phyloP scores from a whole-genome alignment of 2,329 filamentous ascomycete species.

The Claviceps sp. region DNA sequence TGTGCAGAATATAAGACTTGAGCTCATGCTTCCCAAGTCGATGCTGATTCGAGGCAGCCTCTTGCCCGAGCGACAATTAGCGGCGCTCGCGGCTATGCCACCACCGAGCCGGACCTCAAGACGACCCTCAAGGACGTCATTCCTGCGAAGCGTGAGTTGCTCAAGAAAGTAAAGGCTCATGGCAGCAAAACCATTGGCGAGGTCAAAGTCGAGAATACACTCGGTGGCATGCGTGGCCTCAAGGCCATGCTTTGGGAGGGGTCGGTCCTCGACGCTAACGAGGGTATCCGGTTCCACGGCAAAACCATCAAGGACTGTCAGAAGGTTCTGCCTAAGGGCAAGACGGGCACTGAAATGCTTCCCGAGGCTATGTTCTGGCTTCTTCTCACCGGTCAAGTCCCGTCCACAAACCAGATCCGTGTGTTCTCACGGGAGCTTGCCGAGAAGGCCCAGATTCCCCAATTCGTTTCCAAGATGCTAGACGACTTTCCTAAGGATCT shows the following conservation, averaged over 20 bases:
- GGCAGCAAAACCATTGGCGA: conserved; percentile 74
- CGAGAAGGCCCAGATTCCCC: conserved; percentile 68
- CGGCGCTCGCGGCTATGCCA: conserved; percentile 48
- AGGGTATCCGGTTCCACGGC: conserved; percentile 96
- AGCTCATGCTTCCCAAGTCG: not conserved
- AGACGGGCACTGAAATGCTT: conserved; percentile 86
- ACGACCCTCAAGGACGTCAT: conserved; percentile 70
- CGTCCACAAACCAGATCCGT: conserved; percentile 69
- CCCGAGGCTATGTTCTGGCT: conserved; percentile 99
- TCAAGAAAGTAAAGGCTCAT: conserved; percentile 87
- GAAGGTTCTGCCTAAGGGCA: conserved; percentile 82
- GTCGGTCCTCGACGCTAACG: conserved; percentile 87
- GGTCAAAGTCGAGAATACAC: conserved; percentile 83
- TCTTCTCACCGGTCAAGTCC: conserved; percentile 83
- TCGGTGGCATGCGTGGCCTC: conserved; percentile 93
- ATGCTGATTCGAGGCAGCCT: conserved; percentile 1
- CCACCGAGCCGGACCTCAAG: conserved; percentile 81
- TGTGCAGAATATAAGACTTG: conserved; percentile 9
- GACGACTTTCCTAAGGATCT: conserved; percentile 80
- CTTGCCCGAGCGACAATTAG: conserved; percentile 15
- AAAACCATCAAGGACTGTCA: conserved; percentile 98
- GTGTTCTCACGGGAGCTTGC: conserved; percentile 75
- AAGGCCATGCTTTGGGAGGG: conserved; percentile 99
- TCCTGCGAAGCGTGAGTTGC: conserved; percentile 80
- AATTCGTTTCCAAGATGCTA: conserved; percentile 76